Percentiles rank a stretch among this genome's conserved stretches.
phyloP scores from a whole-genome alignment of 495 filamentous ascomycete genomes.

The Amphirosellinia nigrospora region DNA sequence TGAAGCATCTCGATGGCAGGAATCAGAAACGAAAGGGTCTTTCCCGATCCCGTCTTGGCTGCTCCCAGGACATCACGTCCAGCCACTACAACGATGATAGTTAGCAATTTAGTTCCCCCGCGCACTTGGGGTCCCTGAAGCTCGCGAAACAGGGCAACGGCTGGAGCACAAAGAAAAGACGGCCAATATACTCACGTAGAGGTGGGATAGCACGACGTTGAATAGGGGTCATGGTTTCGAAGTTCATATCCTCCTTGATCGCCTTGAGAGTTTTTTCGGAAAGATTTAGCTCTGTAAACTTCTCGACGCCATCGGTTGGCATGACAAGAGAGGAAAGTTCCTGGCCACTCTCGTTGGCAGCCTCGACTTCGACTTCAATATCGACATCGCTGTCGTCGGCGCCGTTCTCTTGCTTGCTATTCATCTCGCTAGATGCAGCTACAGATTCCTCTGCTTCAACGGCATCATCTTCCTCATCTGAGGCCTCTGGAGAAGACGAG shows the following conservation, averaged over 20 bases:
- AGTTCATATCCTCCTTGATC: slow-evolving; percentile 83
- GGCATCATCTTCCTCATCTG: slow-evolving; percentile 33
- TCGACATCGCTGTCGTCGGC: slow-evolving; percentile 28
- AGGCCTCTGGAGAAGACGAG: slow-evolving; percentile 5
- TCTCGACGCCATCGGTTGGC: slow-evolving; percentile 39
- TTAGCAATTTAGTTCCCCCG: background rate
- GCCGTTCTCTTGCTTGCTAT: slow-evolving; percentile 34
- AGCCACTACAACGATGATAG: slow-evolving; percentile 54
- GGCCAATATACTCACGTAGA: slow-evolving; percentile 44
- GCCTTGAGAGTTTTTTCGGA: slow-evolving; percentile 87
- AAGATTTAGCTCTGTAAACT: slow-evolving; percentile 82
- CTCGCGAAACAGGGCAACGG: background rate
- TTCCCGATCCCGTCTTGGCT: slow-evolving; percentile 95
- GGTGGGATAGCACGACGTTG: slow-evolving; percentile 88
- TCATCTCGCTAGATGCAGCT: slow-evolving; percentile 26
- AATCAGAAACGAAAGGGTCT: slow-evolving; percentile 94
- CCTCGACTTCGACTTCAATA: slow-evolving; percentile 27
- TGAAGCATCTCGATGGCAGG: slow-evolving; percentile 94
- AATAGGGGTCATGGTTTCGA: slow-evolving; percentile 95
- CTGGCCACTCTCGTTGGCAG: slow-evolving; percentile 4
- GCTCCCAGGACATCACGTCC: slow-evolving; percentile 93
- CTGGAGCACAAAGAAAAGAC: background rate
- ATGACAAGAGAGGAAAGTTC: slow-evolving; percentile 21
- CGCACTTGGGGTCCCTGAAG: background rate
- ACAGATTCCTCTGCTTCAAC: slow-evolving; percentile 39